A percentile compares a stretch with the other conserved stretches of the same genome.
Conservation (phyloP, 1,284 basidiomycete genomes). For the Cutaneotrichosporon sp. region DNA sequence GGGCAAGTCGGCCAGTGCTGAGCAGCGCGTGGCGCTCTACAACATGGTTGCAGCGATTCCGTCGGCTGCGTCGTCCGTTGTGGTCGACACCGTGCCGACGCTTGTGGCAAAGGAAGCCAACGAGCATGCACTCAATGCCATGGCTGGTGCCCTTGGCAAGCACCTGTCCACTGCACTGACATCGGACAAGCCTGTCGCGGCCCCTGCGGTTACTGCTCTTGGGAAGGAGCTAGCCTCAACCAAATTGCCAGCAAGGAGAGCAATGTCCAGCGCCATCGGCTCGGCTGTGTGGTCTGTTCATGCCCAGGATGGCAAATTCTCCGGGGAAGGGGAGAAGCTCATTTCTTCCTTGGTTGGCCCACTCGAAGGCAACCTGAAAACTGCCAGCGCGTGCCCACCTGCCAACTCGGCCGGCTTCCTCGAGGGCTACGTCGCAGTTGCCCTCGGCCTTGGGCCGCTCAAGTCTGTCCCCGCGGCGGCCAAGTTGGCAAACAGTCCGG, state of each 20-base stretch:
- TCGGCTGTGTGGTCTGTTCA: constrained; percentile 51
- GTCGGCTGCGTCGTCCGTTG: constrained; percentile 54
- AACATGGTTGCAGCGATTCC: constrained; percentile 64
- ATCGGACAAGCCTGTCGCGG: constrained; percentile 49
- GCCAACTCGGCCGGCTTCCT: constrained; percentile 62
- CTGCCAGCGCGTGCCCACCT: constrained; percentile 52
- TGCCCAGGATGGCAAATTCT: constrained; percentile 47
- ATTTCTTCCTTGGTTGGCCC: constrained; percentile 57
- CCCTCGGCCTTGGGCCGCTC: constrained; percentile 63
- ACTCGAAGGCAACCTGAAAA: constrained; percentile 66
- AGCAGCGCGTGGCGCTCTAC: constrained; percentile 77
- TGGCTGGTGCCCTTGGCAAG: constrained; percentile 56
- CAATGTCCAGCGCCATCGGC: constrained; percentile 57
- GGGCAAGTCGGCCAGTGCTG: constrained; percentile 77
- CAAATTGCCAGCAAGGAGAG: constrained; percentile 56
- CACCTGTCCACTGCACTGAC: constrained; percentile 60
- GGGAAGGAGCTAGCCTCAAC: constrained; percentile 63
- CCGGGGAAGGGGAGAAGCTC: constrained; percentile 49
- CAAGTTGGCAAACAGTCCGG: constrained; percentile 38
- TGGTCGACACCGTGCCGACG: constrained; percentile 57
- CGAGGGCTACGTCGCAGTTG: constrained; percentile 74
- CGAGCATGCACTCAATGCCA: constrained; percentile 58
- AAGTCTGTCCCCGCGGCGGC: constrained; percentile 13
- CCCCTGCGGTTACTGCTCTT: constrained; percentile 54
- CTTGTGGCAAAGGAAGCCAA: constrained; percentile 71